Conservation (phyloP, 768 basidiomycete species). For the Brasilioporus rufonigricans region DNA sequence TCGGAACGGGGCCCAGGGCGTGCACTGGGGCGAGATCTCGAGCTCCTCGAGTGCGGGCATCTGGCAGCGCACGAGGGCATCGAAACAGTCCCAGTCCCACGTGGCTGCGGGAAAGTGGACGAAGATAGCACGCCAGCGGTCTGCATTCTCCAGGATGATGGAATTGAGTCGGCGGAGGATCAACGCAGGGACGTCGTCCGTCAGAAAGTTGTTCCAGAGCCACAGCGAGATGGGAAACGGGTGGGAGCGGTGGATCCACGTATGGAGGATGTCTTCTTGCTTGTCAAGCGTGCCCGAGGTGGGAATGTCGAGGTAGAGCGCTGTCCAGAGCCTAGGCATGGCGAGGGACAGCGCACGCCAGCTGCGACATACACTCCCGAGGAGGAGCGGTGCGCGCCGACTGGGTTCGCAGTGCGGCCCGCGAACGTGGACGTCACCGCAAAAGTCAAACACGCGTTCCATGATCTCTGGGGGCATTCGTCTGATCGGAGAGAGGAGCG, state of each 20-base stretch:
- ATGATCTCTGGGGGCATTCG: conserved; percentile 35
- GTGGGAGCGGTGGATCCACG: conserved; percentile 28
- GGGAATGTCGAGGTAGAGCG: conserved; percentile 30
- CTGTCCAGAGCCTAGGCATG: conserved; percentile 31
- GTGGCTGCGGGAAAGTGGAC: conserved; percentile 30
- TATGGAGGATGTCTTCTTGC: conserved; percentile 24
- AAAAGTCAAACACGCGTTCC: conserved; percentile 33
- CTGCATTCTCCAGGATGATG: conserved; percentile 21
- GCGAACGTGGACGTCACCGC: conserved; percentile 25
- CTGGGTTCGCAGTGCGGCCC: conserved; percentile 32
- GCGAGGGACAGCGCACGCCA: conserved; percentile 29
- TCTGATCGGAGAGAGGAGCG: conserved; percentile 32
- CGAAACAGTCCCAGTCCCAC: conserved; percentile 29
- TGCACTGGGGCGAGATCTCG: conserved; percentile 32
- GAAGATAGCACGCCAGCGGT: conserved; percentile 32
- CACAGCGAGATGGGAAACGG: conserved; percentile 27
- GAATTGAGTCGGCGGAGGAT: conserved; percentile 25
- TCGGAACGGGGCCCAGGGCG: conserved; percentile 30
- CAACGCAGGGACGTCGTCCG: conserved; percentile 27
- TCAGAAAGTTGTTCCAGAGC: conserved; percentile 34
- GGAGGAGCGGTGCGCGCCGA: conserved; percentile 27
- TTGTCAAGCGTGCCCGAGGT: conserved; percentile 21
- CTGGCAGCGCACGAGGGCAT: conserved; percentile 20
- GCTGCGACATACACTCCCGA: conserved; percentile 29
- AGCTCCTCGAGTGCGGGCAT: conserved; percentile 31